These are phyloP conservation scores for Kingdonia uniflora DNA, from an alignment of 164 flowering plant species.

Conservation along the genomic window DNA sequence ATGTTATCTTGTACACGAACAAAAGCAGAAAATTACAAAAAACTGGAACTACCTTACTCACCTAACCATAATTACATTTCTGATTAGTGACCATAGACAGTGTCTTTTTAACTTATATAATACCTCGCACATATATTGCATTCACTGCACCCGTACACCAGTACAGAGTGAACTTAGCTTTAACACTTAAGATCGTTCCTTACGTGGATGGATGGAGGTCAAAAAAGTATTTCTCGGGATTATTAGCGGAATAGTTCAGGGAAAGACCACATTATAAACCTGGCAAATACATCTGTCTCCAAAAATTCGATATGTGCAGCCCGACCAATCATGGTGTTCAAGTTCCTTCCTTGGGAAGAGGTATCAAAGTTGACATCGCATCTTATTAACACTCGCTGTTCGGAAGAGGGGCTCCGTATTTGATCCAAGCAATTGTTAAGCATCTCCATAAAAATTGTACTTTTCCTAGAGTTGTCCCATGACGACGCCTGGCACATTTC, in stretches of 20 bases:
- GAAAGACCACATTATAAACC: conserved; percentile 94
- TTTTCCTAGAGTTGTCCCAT: conserved; percentile 65
- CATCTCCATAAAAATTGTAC: conserved; percentile 75
- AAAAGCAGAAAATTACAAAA: no score
- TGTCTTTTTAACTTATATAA: no score
- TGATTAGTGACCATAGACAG: no score
- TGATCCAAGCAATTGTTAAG: conserved; percentile 90
- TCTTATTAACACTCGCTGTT: conserved; percentile 74
- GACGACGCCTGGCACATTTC: conserved; percentile 75
- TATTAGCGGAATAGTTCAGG: conserved; percentile 58
- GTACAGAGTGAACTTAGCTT: no score
- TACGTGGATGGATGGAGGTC: no score
- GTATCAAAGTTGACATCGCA: conserved; percentile 91
- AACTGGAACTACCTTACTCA: no score
- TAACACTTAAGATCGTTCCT: no score
- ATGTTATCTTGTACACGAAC: no score
- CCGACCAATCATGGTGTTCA: conserved; percentile 81
- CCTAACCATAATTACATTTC: no score
- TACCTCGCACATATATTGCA: no score
- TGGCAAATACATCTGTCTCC: conserved; percentile 78
- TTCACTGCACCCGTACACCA: no score
- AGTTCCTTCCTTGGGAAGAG: conserved; percentile 65
- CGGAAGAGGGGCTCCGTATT: conserved; percentile 58
- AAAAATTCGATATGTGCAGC: conserved; percentile 96
- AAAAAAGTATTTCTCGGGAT: background rate